These are phyloP conservation scores for Diplodia scrobiculata DNA, from an alignment of 2,329 filamentous ascomycete species.

Conservation along the genomic window DNA sequence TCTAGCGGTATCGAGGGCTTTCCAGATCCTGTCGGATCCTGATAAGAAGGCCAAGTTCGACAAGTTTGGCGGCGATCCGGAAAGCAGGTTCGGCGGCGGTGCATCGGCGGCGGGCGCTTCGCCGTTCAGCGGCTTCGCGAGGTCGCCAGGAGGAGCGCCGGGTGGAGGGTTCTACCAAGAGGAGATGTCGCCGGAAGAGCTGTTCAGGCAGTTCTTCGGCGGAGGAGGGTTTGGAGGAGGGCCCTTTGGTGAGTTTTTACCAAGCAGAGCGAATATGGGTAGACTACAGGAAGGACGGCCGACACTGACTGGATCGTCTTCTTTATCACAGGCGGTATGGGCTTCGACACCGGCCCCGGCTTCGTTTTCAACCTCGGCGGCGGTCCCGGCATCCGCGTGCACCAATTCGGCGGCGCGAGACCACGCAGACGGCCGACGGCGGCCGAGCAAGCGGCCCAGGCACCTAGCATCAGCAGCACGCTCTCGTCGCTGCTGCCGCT, in stretches of 20 bases:
- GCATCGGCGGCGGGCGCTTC: conserved; percentile 62
- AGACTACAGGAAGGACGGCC: neutral
- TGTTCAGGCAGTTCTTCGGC: conserved; percentile 96
- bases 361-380: conserved; percentile 96
- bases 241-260: conserved; percentile 60
- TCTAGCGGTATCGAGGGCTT: conserved; percentile 83
- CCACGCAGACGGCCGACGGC: conserved; percentile 70
- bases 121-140: conserved; percentile 66
- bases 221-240: conserved; percentile 62
- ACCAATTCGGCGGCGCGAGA: conserved; percentile 84
- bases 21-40: conserved; percentile 87
- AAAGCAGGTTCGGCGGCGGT: conserved; percentile 74
- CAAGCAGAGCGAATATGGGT: neutral
- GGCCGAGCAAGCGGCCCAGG: conserved; percentile 58
- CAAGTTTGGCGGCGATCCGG: conserved; percentile 86
- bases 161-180: conserved; percentile 72
- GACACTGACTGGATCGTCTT: conserved; percentile 28
- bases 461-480: conserved; percentile 54
- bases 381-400: conserved; percentile 86
- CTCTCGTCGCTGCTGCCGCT: conserved; percentile 81
- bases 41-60: conserved; percentile 92
- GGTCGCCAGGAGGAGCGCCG: conserved; percentile 54
- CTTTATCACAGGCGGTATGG: conserved; percentile 47
- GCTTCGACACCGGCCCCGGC: conserved; percentile 76
- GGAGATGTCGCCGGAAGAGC: conserved; percentile 92